phyloP scores from a whole-genome alignment of 2,329 filamentous ascomycete species.

The Neospermospora avenae region DNA sequence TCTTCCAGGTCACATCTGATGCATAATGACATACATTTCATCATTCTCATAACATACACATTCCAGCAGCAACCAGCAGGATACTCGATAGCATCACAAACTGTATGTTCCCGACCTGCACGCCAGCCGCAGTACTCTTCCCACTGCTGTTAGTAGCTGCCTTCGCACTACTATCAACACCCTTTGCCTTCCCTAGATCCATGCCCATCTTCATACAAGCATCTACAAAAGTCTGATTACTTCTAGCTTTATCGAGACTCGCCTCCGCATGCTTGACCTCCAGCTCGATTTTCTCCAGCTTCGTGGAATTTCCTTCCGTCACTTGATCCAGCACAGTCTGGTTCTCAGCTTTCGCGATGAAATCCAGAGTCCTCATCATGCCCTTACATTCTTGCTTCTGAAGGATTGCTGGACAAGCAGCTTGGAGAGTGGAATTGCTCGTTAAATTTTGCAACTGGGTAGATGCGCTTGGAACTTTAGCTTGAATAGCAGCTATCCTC shows the following conservation, averaged over 20 bases:
- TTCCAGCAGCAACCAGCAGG: conserved; percentile 1
- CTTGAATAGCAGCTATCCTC: conserved; percentile 11
- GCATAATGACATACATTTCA: neutral
- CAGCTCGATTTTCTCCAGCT: conserved; percentile 8
- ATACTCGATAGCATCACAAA: neutral
- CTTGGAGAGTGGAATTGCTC: conserved; percentile 21
- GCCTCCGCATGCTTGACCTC: conserved; percentile 9
- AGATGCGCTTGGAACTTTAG: conserved; percentile 12
- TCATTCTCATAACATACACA: neutral
- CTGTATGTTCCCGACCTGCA: neutral
- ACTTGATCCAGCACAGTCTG: conserved; percentile 13
- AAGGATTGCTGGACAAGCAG: conserved; percentile 17
- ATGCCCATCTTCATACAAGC: conserved; percentile 14
- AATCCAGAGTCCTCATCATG: conserved; percentile 11
- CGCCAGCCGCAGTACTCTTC: neutral
- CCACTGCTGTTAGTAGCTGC: neutral
- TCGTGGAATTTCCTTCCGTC: conserved; percentile 16
- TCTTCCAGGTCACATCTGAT: too few relatives aligned
- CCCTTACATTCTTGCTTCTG: conserved; percentile 16
- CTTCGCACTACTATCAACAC: neutral
- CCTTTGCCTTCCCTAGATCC: neutral
- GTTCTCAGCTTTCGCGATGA: conserved; percentile 14
- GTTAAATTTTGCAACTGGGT: conserved; percentile 11
- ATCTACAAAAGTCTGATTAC: conserved; percentile 15
- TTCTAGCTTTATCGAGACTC: conserved; percentile 6